Percentiles rank a stretch among this genome's conserved stretches.
Evolutionary conservation across 108 stramenopile species (phyloP).

Genomic region (Fistulifera pelliculosa): DNA sequence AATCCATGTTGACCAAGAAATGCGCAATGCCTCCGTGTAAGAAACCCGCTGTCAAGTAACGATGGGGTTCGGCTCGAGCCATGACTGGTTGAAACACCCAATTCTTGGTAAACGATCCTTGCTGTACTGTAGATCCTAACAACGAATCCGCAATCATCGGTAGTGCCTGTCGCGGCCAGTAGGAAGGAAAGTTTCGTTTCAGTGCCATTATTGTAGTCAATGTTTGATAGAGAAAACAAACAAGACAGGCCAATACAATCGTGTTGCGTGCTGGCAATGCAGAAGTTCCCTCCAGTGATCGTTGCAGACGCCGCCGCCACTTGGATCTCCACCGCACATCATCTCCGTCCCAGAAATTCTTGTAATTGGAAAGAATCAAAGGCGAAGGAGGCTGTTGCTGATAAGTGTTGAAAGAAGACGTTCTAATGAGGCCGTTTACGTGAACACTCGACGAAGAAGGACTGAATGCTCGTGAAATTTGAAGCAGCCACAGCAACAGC

Average conservation of each 20-base stretch:
- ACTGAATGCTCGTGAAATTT: too few species aligned
- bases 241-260: slow-evolving; percentile 29
- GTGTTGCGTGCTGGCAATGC: slow-evolving; percentile 1
- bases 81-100: slow-evolving; percentile 44
- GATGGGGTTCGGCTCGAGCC: slow-evolving; percentile 42
- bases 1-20: slow-evolving; percentile 46
- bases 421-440: too few species aligned
- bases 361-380: too few species aligned
- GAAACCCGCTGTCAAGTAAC: slow-evolving; percentile 69
- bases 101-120: slow-evolving; percentile 41
- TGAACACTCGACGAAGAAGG: too few species aligned
- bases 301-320: neutral
- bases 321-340: slow-evolving; percentile 1
- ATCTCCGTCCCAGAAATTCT: slow-evolving; percentile 3
- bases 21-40: slow-evolving; percentile 62
- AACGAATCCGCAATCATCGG: slow-evolving; percentile 27
- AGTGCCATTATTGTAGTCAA: slow-evolving; percentile 37
- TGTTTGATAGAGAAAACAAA: slow-evolving; percentile 51
- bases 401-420: too few species aligned
- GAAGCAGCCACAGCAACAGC: too few species aligned
- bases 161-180: slow-evolving; percentile 30
- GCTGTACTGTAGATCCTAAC: slow-evolving; percentile 13
- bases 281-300: neutral
- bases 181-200: slow-evolving; percentile 34
- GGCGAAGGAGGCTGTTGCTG: too few species aligned